Evolutionary conservation across 257 asterid genomes (phyloP).

Genomic region (Haberlea rhodopensis): DNA sequence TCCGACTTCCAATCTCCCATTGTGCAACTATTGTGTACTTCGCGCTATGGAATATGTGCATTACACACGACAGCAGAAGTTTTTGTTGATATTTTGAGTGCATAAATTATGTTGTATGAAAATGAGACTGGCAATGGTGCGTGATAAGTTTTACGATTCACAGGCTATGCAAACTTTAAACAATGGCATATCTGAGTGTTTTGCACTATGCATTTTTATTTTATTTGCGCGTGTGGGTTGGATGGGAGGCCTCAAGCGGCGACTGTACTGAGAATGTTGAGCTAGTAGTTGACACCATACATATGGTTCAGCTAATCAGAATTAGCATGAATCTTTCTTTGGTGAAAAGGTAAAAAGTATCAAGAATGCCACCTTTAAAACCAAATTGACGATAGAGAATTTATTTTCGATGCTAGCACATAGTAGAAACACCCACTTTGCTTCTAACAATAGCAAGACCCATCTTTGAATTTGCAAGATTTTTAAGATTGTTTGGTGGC

Average conservation of each 20-base stretch:
- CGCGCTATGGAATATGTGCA: background rate
- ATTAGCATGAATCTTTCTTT: background rate
- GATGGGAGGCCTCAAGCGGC: slow-evolving; percentile 1
- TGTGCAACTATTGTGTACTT: background rate
- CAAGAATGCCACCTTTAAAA: slow-evolving; percentile 8
- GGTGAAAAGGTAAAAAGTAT: background rate
- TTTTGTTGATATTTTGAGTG: slow-evolving; percentile 9
- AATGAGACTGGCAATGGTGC: slow-evolving; percentile 6
- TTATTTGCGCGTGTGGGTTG: background rate
- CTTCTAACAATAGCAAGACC: slow-evolving; percentile 13
- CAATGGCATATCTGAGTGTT: background rate
- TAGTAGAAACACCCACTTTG: slow-evolving; percentile 2
- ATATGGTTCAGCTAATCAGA: slow-evolving; percentile 1
- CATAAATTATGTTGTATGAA: background rate
- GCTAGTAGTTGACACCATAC: background rate
- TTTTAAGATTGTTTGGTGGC: slow-evolving; percentile 5
- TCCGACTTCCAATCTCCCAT: slow-evolving; percentile 7
- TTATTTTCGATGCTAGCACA: background rate
- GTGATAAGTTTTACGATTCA: background rate
- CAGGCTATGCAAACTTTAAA: background rate
- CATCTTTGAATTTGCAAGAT: slow-evolving; percentile 9
- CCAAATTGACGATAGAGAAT: slow-evolving; percentile 1
- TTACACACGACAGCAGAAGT: background rate
- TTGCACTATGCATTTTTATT: background rate
- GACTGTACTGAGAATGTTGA: slow-evolving; percentile 7